These are phyloP conservation scores for Clarireedia monteithiana DNA, from an alignment of 2,329 filamentous ascomycete genomes.

Conservation along the genomic window DNA sequence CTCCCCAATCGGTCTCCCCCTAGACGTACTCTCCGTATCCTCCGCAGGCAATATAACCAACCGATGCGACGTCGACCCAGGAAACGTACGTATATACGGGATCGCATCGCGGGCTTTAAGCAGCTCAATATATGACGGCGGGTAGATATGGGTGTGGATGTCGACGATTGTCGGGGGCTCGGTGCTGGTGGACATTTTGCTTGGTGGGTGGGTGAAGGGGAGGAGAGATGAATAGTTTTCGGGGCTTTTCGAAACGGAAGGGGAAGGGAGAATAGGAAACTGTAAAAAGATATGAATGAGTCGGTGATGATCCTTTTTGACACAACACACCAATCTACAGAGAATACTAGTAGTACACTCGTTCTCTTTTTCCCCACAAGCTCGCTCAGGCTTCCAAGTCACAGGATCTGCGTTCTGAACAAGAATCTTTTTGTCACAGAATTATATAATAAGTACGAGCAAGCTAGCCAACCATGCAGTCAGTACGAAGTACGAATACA, in stretches of 20 bases:
- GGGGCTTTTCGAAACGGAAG: too few species aligned
- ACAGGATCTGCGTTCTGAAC: too few species aligned
- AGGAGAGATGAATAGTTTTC: background rate
- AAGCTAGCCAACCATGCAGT: background rate
- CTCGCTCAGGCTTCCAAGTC: too few species aligned
- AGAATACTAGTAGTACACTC: too few species aligned
- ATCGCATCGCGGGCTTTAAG: conserved; percentile 53
- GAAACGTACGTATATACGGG: conserved; percentile 63
- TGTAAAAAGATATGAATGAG: too few species aligned
- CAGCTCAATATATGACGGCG: conserved; percentile 53
- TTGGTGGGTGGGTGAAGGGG: conserved; percentile 4
- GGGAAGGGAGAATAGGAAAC: background rate
- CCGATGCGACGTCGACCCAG: conserved; percentile 47
- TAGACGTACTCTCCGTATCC: conserved; percentile 47
- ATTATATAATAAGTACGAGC: background rate
- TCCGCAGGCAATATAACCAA: conserved; percentile 58
- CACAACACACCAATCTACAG: too few species aligned
- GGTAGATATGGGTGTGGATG: conserved; percentile 65
- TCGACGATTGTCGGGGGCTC: conserved; percentile 44
- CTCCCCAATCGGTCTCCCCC: conserved; percentile 73
- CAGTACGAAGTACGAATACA: background rate
- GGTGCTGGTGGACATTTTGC: conserved; percentile 24
- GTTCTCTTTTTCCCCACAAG: too few species aligned
- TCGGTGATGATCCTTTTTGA: too few species aligned
- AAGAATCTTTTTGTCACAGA: background rate